Percentiles rank a stretch among this genome's conserved stretches.
These are phyloP conservation scores for Trichoderma parareesei DNA, from an alignment of 495 filamentous ascomycete genomes.

Conservation along the genomic window DNA sequence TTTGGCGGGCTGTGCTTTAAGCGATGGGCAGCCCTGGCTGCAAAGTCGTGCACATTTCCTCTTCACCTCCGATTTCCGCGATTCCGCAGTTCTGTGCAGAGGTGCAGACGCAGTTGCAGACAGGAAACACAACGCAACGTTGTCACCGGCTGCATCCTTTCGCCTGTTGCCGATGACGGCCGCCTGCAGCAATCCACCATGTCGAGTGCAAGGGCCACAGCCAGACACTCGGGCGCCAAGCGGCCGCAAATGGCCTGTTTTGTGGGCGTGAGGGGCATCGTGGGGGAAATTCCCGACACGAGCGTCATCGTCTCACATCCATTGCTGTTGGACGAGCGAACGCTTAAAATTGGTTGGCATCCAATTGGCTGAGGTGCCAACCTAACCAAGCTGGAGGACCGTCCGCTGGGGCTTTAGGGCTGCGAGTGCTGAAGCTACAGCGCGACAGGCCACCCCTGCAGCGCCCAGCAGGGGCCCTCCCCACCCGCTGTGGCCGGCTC, in stretches of 20 bases:
- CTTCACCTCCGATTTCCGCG: too few species aligned
- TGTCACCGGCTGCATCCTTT: background rate
- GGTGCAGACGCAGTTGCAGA: slow-evolving; percentile 1
- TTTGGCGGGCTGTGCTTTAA: too few species aligned
- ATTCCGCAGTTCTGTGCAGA: too few species aligned
- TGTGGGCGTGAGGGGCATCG: slow-evolving; percentile 9
- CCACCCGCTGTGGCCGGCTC: background rate
- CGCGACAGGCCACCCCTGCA: slow-evolving; percentile 5
- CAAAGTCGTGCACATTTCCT: too few species aligned
- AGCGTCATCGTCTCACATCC: slow-evolving; percentile 9
- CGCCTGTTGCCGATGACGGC: slow-evolving; percentile 1
- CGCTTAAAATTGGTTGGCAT: slow-evolving; percentile 6
- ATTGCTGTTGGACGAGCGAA: slow-evolving; percentile 2
- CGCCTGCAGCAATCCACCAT: background rate
- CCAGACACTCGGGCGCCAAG: slow-evolving; percentile 2
- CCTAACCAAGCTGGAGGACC: background rate
- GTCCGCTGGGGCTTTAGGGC: background rate
- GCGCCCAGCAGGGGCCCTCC: background rate
- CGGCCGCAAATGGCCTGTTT: slow-evolving; percentile 1
- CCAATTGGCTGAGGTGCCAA: background rate
- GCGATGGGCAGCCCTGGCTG: too few species aligned
- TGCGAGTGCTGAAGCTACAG: slow-evolving; percentile 4
- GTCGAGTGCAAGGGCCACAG: background rate
- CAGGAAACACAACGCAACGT: background rate
- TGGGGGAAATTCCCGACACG: slow-evolving; percentile 5